These are phyloP conservation scores for Didymella arachidicola DNA, from an alignment of 2,329 filamentous ascomycete genomes.

Conservation along the genomic window DNA sequence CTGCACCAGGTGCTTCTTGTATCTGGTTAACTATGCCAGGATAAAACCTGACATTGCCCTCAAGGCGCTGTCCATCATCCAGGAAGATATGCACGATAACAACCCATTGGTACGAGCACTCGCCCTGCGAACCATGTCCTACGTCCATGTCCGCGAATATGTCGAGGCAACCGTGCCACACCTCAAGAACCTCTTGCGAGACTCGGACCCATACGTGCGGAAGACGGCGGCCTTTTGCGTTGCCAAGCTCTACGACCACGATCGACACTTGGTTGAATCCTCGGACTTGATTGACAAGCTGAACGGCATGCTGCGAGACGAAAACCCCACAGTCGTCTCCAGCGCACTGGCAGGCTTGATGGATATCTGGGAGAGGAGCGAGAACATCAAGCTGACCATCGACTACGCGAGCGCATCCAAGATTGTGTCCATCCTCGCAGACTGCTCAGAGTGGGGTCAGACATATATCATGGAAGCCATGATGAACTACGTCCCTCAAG, in stretches of 20 bases:
- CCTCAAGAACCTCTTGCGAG: constrained; percentile 81
- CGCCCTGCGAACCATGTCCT: constrained; percentile 93
- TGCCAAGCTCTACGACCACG: constrained; percentile 97
- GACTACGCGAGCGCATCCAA: constrained; percentile 98
- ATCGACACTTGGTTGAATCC: constrained; percentile 84
- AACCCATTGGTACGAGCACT: constrained; percentile 93
- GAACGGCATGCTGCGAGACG: constrained; percentile 88
- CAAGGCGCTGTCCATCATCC: constrained; percentile 86
- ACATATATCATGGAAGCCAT: constrained; percentile 97
- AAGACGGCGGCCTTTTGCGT: constrained; percentile 97
- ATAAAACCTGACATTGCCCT: constrained; percentile 93
- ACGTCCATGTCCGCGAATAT: constrained; percentile 95
- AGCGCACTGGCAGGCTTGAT: constrained; percentile 89
- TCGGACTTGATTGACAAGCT: constrained; percentile 92
- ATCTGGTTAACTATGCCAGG: constrained; percentile 94
- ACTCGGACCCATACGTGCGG: constrained; percentile 92
- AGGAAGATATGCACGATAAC: constrained; percentile 91
- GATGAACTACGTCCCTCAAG: constrained; percentile 97
- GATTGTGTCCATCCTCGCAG: constrained; percentile 93
- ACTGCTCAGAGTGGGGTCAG: constrained; percentile 99
- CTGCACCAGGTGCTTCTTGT: constrained; percentile 85
- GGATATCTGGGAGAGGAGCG: constrained; percentile 98
- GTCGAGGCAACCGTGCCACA: constrained; percentile 88
- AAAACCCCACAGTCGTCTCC: constrained; percentile 96
- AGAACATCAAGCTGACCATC: constrained; percentile 96